A percentile compares a stretch with the other conserved stretches of the same genome.
These are phyloP conservation scores for Saturnispora saitoi DNA, from an alignment of 805 yeast species.

Conservation along the genomic window DNA sequence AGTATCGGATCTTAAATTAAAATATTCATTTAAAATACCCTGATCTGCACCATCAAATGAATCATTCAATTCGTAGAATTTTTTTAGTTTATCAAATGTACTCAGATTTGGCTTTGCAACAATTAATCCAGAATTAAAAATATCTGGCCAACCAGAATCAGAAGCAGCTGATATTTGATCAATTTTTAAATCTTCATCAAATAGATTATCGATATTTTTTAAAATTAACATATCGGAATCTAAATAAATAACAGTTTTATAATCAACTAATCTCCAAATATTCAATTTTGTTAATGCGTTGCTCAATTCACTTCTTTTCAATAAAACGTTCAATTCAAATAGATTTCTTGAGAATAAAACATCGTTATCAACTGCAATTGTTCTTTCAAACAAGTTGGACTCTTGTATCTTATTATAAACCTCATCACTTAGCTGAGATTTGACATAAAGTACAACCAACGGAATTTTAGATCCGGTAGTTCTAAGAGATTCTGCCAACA, in stretches of 20 bases:
- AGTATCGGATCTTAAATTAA: conserved; percentile 29
- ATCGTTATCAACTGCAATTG: conserved; percentile 19
- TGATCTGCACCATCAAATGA: conserved; percentile 89
- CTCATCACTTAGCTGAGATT: conserved; percentile 6
- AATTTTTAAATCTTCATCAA: conserved; percentile 13
- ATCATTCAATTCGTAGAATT: conserved; percentile 20
- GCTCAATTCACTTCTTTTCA: conserved; percentile 26
- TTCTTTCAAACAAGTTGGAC: conserved; percentile 14
- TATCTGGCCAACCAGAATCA: conserved; percentile 89
- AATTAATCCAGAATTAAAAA: conserved; percentile 76
- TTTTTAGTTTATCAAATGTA: conserved; percentile 35
- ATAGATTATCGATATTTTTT: conserved; percentile 26
- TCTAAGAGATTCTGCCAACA: conserved; percentile 24
- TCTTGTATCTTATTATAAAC: conserved; percentile 10
- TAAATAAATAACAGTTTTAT: conserved; percentile 45
- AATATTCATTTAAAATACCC: conserved; percentile 75
- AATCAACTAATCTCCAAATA: conserved; percentile 39
- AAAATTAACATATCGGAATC: conserved; percentile 51
- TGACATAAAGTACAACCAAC: conserved; percentile 18
- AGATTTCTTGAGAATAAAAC: conserved; percentile 17
- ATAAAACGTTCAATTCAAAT: conserved; percentile 15
- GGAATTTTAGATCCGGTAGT: conserved; percentile 16
- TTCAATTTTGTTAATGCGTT: conserved; percentile 45
- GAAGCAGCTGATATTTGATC: conserved; percentile 48
- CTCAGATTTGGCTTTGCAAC: conserved; percentile 43